Conservation (phyloP, 2,329 filamentous ascomycete genomes). For the Hirsutella thompsonii region DNA sequence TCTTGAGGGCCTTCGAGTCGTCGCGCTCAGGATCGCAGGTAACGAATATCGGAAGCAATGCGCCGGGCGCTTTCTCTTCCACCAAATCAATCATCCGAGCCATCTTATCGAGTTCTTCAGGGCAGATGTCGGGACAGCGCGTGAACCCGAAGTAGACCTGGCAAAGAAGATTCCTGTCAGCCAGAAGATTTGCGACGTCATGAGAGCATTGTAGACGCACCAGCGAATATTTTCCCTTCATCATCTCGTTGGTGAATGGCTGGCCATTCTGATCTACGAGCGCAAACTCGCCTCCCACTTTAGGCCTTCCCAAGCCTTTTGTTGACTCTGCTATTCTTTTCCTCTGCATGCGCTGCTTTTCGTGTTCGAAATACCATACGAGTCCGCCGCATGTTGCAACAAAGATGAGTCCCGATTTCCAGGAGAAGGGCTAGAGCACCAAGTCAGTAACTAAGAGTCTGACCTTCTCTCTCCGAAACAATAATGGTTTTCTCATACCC, state of each 20-base stretch:
- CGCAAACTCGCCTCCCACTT: conserved; percentile 80
- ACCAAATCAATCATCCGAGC: conserved; percentile 78
- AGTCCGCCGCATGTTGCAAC: conserved; percentile 64
- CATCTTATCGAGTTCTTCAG: conserved; percentile 99
- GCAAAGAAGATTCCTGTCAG: neutral
- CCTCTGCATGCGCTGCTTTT: conserved; percentile 84
- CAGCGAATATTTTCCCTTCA: conserved; percentile 77
- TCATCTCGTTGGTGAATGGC: conserved; percentile 62
- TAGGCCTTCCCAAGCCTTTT: conserved; percentile 85
- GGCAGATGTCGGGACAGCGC: conserved; percentile 96
- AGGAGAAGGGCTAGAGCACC: conserved; percentile 68
- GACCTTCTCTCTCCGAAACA: neutral
- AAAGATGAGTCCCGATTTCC: conserved; percentile 81
- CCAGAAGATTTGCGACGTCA: neutral
- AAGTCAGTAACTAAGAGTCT: neutral
- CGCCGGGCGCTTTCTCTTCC: conserved; percentile 33
- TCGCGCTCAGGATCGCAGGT: conserved; percentile 92
- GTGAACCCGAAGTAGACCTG: conserved; percentile 98
- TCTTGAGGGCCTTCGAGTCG: conserved; percentile 69
- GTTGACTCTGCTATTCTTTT: conserved; percentile 81
- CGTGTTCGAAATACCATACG: conserved; percentile 82
- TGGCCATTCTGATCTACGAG: conserved; percentile 73
- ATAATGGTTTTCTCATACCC: conserved; percentile 24
- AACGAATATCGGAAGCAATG: conserved; percentile 74
- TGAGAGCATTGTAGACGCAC: conserved; percentile 30